Evolutionary conservation across 257 asterid species (phyloP), one percentile per base, ranked within the genome.

Genomic region (Echium plantagineum): DNA sequence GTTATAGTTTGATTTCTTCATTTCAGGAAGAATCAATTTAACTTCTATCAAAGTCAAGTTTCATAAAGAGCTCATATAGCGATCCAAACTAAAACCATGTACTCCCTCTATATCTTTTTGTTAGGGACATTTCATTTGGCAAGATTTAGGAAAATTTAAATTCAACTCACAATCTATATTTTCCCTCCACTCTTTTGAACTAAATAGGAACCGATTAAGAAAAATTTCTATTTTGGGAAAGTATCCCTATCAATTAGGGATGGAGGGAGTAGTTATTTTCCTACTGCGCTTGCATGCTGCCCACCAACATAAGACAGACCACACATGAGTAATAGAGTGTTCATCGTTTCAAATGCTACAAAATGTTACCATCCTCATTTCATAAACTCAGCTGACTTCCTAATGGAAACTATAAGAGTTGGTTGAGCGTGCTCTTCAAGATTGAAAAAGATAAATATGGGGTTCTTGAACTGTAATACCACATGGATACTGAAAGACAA

Each of bases 401-500:
- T 10, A 42, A 42, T 2, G 5, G 12, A 42, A 10, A 42, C 49
- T 42, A 42, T 42, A 10, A 42, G 17, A 42, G 49, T 12, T 1
- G 46, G 49, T 42, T 17, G 49, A 42, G 49, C 3, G 46, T 7
- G 49, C 13, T 3, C 17, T 13, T 35, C 4, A 0, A 67, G 8
- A 3, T 32, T 49, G 16, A 63, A 19, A 21, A 15, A 18, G 24
- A 15, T n/a, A 17, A 21, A 21, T 1, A 42, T 7, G 9, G 0
- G 32, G 35, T 32, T 31, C 49, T 4, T 54, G 51, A 19, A 15
- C 19, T 32, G 31, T 3, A 17, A 16, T 35, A 52, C 7, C 15
- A 55, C 26, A 5, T 15, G 21, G n/a, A 55, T 54, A 47, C 38
- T n/a, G 26, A 57, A 58, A 24, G 22, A 65, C 58, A 31, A 63